phyloP scores from a whole-genome alignment of 225 moss, liverwort and hornwort genomes.

The Asterella californica region DNA sequence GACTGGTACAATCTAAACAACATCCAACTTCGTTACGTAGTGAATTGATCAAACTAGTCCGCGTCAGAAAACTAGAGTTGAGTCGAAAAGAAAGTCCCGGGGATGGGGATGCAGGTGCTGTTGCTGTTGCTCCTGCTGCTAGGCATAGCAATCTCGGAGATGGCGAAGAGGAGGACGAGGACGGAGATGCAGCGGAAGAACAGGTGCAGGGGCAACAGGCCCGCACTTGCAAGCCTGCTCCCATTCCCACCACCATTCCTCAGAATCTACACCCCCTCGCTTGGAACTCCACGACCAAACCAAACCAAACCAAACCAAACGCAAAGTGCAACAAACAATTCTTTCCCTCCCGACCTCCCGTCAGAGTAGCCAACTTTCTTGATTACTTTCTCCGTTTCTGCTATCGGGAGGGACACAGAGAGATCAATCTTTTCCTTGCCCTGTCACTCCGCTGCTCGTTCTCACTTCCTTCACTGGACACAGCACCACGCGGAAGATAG shows the following conservation, averaged over 20 bases:
- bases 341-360: not conserved
- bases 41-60: slow-evolving; percentile 5
- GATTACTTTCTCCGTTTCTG: not conserved
- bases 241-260: slow-evolving; percentile 35
- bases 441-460: slow-evolving; percentile 4
- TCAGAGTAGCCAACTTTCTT: not conserved
- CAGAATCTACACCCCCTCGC: not conserved
- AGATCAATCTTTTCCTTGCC: not conserved
- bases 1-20: slow-evolving; percentile 6
- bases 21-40: not conserved
- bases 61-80: slow-evolving; percentile 15
- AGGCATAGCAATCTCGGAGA: not conserved
- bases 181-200: slow-evolving; percentile 21
- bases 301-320: too few species aligned
- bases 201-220: slow-evolving; percentile 43
- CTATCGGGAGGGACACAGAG: too few species aligned
- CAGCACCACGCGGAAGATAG: slow-evolving; percentile 16
- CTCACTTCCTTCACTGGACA: slow-evolving; percentile 2
- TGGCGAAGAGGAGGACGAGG: not conserved
- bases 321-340: not conserved
- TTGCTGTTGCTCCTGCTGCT: not conserved
- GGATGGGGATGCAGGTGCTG: not conserved
- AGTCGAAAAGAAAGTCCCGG: slow-evolving; percentile 12
- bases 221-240: slow-evolving; percentile 43
- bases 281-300: slow-evolving; percentile 3